Base-by-base conservation (phyloP, 106 monocot species). In the Platanthera zijinensis region DNA sequence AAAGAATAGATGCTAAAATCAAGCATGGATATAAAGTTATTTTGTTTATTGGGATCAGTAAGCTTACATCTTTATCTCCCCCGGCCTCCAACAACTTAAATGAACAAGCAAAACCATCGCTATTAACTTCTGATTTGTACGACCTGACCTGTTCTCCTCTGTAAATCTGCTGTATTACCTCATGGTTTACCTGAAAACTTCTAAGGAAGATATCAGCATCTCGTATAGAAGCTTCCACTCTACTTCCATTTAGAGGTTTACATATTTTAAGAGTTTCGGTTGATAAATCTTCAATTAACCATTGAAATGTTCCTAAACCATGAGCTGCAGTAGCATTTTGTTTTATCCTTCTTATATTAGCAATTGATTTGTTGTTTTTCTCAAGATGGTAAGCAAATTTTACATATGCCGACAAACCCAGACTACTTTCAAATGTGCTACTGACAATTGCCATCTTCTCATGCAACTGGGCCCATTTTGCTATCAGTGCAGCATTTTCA, bases 241-340 rank as follows among this genome's bases (percentile, higher is more conserved):
- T 82, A 4, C 64, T 75, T 78, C 86, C 76, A 70, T 78, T 19
- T 76, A 77, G 78, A 67, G 80, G 78, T 47, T 74, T 74, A 84
- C 79, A 77, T 76, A 86, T 62, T 52, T 75, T 87, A 67, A 96
- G 79, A 57, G 62, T 63, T 81, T 83, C 79, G 70, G 75, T 73
- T 19, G 83, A 50, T 83, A 89, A 52, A 81, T 96, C 96, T 85
- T 93, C 87, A 75, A 85, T 96, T 62, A 96, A 79, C 96, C 96
- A 96, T 83, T 72, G 85, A 78, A 93, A 93, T 53, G 96, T 96
- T 72, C 96, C 96, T 76, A 96, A 83, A 53, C 96, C 93, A 82
- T 96, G 96, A 5, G 91, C 93, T 51, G 80, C 78, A 48, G 52
- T 22, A 48, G 80, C 28, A 47, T 39, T 69, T 2, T 69, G 45